These are phyloP conservation scores for Fragaria nilgerrensis DNA, from an alignment of 306 rosid genomes.

Conservation along the genomic window DNA sequence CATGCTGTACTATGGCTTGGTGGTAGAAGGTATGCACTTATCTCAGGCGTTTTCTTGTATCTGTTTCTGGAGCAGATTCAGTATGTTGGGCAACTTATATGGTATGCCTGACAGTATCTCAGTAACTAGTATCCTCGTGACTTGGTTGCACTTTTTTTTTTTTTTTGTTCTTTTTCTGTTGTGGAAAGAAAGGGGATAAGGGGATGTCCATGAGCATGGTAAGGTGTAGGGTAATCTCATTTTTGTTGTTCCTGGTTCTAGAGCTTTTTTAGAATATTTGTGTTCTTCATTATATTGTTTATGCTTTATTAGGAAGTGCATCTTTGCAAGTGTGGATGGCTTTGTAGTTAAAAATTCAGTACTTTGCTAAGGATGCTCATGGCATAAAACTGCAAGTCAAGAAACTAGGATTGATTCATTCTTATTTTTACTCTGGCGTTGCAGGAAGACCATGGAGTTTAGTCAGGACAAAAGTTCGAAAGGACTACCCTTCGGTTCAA, in stretches of 20 bases:
- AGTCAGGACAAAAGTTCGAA: conserved; percentile 55
- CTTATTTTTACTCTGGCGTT: conserved; percentile 14
- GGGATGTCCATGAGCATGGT: neutral
- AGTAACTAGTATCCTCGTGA: neutral
- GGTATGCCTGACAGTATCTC: neutral
- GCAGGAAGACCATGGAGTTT: conserved; percentile 77
- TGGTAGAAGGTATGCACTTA: conserved; percentile 68
- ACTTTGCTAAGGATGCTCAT: neutral
- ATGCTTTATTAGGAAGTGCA: too few species aligned
- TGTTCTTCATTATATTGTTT: neutral
- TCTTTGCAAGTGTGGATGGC: neutral
- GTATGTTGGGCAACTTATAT: neutral
- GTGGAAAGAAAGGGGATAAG: neutral
- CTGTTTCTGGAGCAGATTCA: neutral
- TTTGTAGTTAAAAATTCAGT: neutral
- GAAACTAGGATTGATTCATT: neutral
- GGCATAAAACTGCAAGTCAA: neutral
- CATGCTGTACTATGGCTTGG: conserved; percentile 87
- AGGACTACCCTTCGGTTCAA: conserved; percentile 76
- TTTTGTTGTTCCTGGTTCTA: neutral
- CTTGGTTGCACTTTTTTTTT: neutral
- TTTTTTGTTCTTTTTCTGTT: neutral
- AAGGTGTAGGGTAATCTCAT: neutral
- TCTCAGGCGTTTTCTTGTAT: neutral
- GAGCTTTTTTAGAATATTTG: neutral